Base-by-base conservation (phyloP, 495 filamentous ascomycete genomes). In the Aspergillus hancockii region DNA sequence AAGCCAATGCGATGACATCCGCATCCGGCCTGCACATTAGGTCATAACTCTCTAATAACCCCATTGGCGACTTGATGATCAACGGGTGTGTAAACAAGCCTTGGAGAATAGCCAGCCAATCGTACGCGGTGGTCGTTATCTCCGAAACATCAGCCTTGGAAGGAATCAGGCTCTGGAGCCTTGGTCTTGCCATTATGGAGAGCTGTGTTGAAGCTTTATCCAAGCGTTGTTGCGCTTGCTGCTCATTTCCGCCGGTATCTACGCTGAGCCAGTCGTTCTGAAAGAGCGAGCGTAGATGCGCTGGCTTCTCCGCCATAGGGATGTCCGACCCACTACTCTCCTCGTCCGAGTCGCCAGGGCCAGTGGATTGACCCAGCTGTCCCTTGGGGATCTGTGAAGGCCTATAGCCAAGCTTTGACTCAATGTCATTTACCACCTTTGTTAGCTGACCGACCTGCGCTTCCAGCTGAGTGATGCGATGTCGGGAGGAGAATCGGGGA, bases 241-340 rank as follows among this genome's bases (percentile, higher is more conserved):
- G 43, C 45, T 58, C 38, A 9, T 57, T 32, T 2, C 49, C 40
- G 4, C 46, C 34, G 5, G 55, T 54, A 13, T 67, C 63, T 13
- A 60, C 58, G 10, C 60, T 65, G 8, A 71, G 59, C 63, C 63
- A 69, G n/a, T 67, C 64, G 52, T 71, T 71, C n/a, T 71, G 57
- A 50, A 71, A 71, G 4, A 70, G 59, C 21, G 63, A 59, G 16
- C 65, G 65, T n/a, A 71, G 25, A 32, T 70, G 67, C 8, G 61
- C 59, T 16, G 67, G 65, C 18, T 64, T 58, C 16, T 66, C 62
- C 16, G 63, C 54, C n/a, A 54, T 47, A 2, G 61, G 41, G 12
- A 61, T 46, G 10, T 66, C 69, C 12, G 64, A 71, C 8, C 34
- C 54, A 40, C 45, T 62, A 16, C 54, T 61, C 14, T 55, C 57